A percentile compares a stretch with the other conserved stretches of the same genome.
phyloP scores from a whole-genome alignment of 2,329 filamentous ascomycete species.

The Ramularia endophylla region DNA sequence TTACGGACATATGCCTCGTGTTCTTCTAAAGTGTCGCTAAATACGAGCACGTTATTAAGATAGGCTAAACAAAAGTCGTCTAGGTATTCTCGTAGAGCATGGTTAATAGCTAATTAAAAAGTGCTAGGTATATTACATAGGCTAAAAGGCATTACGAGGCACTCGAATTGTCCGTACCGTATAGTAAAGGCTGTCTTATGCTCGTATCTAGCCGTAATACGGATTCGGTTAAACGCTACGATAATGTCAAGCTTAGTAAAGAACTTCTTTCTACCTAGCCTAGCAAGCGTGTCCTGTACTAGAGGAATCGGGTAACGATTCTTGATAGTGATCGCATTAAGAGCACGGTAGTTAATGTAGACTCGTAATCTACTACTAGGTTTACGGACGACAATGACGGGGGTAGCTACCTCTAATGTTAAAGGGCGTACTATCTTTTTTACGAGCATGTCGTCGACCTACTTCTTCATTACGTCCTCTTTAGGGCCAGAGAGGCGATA shows the following conservation, averaged over 20 bases:
- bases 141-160: not conserved
- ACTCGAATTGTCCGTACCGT: not conserved
- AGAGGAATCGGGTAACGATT: too few relatives aligned
- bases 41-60: not conserved
- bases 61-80: not conserved
- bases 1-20: not conserved
- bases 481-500: too few relatives aligned
- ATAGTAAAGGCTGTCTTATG: constrained; percentile 1
- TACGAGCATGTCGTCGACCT: too few relatives aligned
- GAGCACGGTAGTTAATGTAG: too few relatives aligned
- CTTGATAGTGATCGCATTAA: too few relatives aligned
- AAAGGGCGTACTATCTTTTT: not conserved
- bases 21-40: not conserved
- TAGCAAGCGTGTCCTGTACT: too few relatives aligned
- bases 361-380: too few relatives aligned
- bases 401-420: not conserved
- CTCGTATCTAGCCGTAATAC: not conserved
- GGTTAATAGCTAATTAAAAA: not conserved
- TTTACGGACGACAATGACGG: not conserved
- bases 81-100: not conserved
- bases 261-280: too few relatives aligned
- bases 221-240: too few relatives aligned
- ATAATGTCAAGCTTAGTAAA: too few relatives aligned
- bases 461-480: too few relatives aligned
- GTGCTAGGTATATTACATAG: not conserved